Base-by-base conservation (phyloP, 1,284 basidiomycete genomes). In the Coriolopsis trogii region DNA sequence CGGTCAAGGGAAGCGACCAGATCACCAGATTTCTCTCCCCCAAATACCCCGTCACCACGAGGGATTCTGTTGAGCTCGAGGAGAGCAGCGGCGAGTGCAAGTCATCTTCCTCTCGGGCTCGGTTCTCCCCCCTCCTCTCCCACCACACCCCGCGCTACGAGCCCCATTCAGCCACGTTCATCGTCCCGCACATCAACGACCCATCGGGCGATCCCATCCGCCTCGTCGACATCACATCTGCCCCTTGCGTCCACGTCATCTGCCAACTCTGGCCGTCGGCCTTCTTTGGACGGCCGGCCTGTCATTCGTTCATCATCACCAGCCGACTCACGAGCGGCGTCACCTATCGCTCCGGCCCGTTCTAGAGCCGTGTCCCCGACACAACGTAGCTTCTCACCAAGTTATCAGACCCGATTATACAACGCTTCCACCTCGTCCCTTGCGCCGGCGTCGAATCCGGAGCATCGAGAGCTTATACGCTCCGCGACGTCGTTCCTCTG, bases 401-500 rank as follows among this genome's bases (percentile, higher is more conserved):
- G 72, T 29, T 77, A 78, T 18, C 77, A 81, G 50, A 52, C 50
- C 34, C 57, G 65, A 18, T 42, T 60, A 58, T 71, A 75, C 63
- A 87, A 81, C 61, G 70, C 78, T 10, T 86, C 84, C 10, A 71
- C 77, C 6, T 70, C 77, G 0, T 85, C 84, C 0, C 67, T 86
- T 23, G 68, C 63, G 18, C 34, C 63, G 6, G 44, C 71, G 3
- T 40, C 63, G 5, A 82, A 79, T 61, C 74, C 78, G 2, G 79
- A 84, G 59, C 74, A 82, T 52, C 79, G 87, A 30, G 87, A 87
- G 49, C 69, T 81, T 13, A 78, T 90, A 44, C 79, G 88, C 29
- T 71, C 72, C 0, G 87, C 87, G 4, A 77, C 77, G 6, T 75
- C 79, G 1, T 67, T 86, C 63, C 67, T 90, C 29, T 85, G 85